Conservation (phyloP, 306 rosid species). For the Glycyrrhiza uralensis region DNA sequence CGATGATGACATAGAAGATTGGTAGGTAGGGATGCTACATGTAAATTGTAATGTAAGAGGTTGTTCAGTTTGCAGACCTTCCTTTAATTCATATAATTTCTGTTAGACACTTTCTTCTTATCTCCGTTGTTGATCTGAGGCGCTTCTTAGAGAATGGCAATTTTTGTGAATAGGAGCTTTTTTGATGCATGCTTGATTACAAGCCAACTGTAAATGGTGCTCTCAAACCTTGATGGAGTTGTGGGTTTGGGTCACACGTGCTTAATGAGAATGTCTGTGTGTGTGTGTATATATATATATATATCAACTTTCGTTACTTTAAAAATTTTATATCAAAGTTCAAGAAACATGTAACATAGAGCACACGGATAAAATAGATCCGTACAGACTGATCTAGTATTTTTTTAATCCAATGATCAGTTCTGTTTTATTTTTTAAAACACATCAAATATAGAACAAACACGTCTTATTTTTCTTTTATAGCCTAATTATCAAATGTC, state of each 20-base stretch:
- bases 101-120: background rate
- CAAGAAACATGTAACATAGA: background rate
- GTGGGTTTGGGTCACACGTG: background rate
- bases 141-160: background rate
- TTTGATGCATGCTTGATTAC: conserved; percentile 15
- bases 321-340: background rate
- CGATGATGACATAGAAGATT: conserved; percentile 82
- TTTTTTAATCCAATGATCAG: no score
- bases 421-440: no score
- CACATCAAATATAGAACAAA: no score
- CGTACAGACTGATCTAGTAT: no score
- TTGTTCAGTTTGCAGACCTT: background rate
- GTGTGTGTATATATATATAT: no score
- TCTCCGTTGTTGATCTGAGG: background rate
- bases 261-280: conserved; percentile 19
- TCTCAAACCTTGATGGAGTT: background rate
- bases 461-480: no score
- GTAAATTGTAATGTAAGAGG: background rate
- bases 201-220: background rate
- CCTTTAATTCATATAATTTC: background rate
- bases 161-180: background rate
- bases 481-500: no score
- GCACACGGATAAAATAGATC: no score
- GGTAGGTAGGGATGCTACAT: conserved; percentile 45
- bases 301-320: conserved; percentile 12